phyloP scores from a whole-genome alignment of 176 grass and related monocot species.

The Triticum turgidum region DNA sequence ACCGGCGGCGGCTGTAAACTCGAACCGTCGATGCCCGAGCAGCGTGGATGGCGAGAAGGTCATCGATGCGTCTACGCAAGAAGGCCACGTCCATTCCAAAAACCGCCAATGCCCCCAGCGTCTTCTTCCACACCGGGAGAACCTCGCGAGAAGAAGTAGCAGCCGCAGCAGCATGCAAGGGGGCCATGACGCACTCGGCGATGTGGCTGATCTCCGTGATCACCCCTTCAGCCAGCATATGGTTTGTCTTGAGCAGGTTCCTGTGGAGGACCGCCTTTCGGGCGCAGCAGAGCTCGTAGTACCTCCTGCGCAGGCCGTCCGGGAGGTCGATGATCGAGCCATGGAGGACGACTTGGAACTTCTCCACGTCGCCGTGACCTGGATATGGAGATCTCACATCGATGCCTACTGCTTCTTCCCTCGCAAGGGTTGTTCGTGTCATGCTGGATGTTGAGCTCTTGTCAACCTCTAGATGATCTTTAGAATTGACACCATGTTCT shows the following conservation, averaged over 20 bases:
- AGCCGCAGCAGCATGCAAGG: background rate
- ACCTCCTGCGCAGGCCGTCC: background rate
- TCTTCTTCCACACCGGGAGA: slow-evolving; percentile 35
- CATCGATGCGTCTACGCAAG: background rate
- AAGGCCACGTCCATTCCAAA: slow-evolving; percentile 33
- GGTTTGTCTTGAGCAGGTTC: slow-evolving; percentile 17
- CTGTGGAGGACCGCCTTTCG: slow-evolving; percentile 35
- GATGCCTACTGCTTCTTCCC: background rate
- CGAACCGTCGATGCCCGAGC: background rate
- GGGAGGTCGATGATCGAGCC: slow-evolving; percentile 17
- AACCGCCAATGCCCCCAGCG: slow-evolving; percentile 12
- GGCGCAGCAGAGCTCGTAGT: slow-evolving; percentile 37
- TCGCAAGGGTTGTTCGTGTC: background rate
- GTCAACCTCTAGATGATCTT: slow-evolving; percentile 6
- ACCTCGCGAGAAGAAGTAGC: background rate
- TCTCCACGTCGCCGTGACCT: background rate
- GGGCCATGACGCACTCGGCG: background rate
- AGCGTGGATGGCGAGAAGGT: background rate
- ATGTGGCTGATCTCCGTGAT: slow-evolving; percentile 39
- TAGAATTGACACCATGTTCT: background rate
- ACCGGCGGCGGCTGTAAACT: background rate
- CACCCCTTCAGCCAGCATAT: slow-evolving; percentile 14
- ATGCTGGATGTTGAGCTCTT: background rate
- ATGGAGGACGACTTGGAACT: slow-evolving; percentile 29
- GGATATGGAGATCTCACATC: slow-evolving; percentile 6